These are phyloP conservation scores for Cucurbita ficifolia DNA, from an alignment of 306 rosid species.

Conservation along the genomic window DNA sequence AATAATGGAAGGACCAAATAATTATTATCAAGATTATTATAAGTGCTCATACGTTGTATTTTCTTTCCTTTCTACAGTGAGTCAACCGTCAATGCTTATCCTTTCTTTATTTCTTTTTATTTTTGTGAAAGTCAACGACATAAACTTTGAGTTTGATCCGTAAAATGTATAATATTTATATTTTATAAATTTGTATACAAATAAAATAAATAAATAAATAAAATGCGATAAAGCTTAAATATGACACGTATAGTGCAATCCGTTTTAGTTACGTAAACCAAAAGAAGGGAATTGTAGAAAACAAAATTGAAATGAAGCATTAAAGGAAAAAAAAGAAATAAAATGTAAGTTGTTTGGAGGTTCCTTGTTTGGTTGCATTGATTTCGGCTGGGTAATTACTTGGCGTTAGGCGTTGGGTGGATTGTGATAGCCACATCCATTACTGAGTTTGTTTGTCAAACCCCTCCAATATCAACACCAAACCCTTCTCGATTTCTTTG, in stretches of 20 bases:
- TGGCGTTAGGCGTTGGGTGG: background rate
- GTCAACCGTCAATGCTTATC: constrained; percentile 9
- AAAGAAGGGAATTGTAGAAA: background rate
- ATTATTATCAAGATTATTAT: background rate
- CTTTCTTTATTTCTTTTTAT: background rate
- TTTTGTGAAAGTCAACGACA: too few species aligned
- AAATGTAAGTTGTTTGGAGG: background rate
- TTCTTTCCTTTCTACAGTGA: background rate
- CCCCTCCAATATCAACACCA: background rate
- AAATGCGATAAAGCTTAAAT: background rate
- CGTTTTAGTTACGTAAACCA: background rate
- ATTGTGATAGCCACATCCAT: background rate
- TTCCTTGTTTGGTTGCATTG: constrained; percentile 8
- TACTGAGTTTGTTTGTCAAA: background rate
- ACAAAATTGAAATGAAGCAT: background rate
- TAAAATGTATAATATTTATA: too few species aligned
- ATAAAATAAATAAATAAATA: too few species aligned
- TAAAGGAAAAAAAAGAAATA: background rate
- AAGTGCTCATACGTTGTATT: background rate
- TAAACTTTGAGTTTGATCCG: too few species aligned
- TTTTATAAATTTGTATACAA: too few species aligned
- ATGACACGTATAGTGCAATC: background rate
- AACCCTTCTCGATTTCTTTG: too few species aligned
- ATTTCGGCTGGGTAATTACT: constrained; percentile 1
- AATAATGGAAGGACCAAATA: too few species aligned